These are phyloP conservation scores for Aspergillus sp. DNA, from an alignment of 2,329 filamentous ascomycete species.

Conservation along the genomic window DNA sequence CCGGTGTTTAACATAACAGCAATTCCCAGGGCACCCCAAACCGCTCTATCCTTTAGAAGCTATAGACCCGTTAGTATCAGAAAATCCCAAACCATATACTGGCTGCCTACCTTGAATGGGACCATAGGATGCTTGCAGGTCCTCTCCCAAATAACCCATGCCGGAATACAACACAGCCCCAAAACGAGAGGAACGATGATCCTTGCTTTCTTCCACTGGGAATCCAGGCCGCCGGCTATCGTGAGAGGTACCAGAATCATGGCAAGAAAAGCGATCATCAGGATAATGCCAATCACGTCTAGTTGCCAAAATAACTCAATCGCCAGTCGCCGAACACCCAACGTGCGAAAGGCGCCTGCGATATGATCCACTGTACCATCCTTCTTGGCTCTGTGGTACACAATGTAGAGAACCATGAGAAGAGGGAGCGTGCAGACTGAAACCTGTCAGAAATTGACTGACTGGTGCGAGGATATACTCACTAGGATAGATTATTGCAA, in stretches of 20 bases:
- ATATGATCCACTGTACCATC: slow-evolving; percentile 43
- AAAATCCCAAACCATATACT: not conserved
- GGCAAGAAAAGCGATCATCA: slow-evolving; percentile 55
- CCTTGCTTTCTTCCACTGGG: slow-evolving; percentile 54
- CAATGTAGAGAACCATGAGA: slow-evolving; percentile 54
- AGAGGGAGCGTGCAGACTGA: slow-evolving; percentile 56
- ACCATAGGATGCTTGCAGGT: slow-evolving; percentile 56
- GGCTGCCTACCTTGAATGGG: slow-evolving; percentile 53
- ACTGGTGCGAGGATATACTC: not conserved
- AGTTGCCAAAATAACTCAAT: slow-evolving; percentile 59
- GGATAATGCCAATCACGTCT: slow-evolving; percentile 55
- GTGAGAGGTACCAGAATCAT: slow-evolving; percentile 61
- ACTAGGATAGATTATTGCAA: slow-evolving; percentile 60
- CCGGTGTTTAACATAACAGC: slow-evolving; percentile 38
- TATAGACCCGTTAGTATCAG: slow-evolving; percentile 15
- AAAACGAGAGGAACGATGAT: slow-evolving; percentile 56
- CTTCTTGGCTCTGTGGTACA: slow-evolving; percentile 56
- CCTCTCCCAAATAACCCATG: slow-evolving; percentile 59
- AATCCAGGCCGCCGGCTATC: slow-evolving; percentile 53
- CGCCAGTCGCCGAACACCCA: slow-evolving; percentile 42
- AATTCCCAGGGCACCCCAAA: slow-evolving; percentile 65
- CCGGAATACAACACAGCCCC: slow-evolving; percentile 53
- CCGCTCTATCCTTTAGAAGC: slow-evolving; percentile 63
- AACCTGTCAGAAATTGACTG: not conserved
- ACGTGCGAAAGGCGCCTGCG: slow-evolving; percentile 47